These are phyloP conservation scores for Neocucurbitaria cava DNA, from an alignment of 2,329 filamentous ascomycete species.

Conservation along the genomic window DNA sequence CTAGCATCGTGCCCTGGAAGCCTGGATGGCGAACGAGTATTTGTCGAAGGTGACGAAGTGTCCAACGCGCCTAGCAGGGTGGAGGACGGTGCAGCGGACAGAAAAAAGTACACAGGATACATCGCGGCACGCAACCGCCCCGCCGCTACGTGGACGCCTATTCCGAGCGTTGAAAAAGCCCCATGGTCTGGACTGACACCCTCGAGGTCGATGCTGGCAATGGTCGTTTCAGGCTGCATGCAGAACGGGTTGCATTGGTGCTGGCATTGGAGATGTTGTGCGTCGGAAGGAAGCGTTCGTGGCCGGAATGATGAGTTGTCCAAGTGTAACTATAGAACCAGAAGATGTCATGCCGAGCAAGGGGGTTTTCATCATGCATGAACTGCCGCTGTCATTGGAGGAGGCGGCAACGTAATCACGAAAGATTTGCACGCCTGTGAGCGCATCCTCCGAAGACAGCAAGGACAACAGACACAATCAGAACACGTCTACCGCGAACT, in stretches of 20 bases:
- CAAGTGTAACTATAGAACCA: conserved; percentile 19
- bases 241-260: conserved; percentile 31
- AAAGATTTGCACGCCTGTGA: conserved; percentile 2
- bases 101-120: conserved; percentile 14
- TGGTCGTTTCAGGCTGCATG: conserved; percentile 30
- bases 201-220: conserved; percentile 21
- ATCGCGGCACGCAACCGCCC: conserved; percentile 34
- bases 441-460: conserved; percentile 5
- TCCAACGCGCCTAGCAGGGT: conserved; percentile 32
- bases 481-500: neutral
- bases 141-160: conserved; percentile 35
- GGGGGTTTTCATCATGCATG: conserved; percentile 26
- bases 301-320: conserved; percentile 26
- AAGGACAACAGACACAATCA: conserved; percentile 1
- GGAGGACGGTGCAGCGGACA: conserved; percentile 29
- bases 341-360: conserved; percentile 35
- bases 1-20: conserved; percentile 33
- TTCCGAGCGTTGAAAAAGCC: conserved; percentile 22
- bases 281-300: conserved; percentile 28
- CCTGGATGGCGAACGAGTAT: conserved; percentile 34
- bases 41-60: conserved; percentile 32
- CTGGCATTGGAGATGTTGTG: conserved; percentile 38
- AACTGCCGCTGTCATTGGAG: conserved; percentile 3
- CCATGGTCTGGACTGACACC: conserved; percentile 22
- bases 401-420: neutral